phyloP scores from a whole-genome alignment of 1,284 basidiomycete genomes.

The Microbotryum lychnidis-dioicae region DNA sequence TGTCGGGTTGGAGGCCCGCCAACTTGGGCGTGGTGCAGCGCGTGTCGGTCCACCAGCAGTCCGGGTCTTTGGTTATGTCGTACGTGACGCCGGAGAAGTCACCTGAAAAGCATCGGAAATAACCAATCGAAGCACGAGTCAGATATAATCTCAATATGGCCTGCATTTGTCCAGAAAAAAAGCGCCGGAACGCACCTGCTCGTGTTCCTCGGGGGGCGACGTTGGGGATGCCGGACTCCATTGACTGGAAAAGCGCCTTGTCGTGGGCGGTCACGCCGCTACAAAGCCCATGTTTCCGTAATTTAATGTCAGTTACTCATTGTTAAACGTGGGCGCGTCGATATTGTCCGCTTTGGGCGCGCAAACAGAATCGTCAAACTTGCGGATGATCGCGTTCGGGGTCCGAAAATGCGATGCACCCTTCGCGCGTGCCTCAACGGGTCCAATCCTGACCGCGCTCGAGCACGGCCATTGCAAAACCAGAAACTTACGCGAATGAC shows the following conservation, averaged over 20 bases:
- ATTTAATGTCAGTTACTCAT: not conserved
- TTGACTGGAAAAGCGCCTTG: constrained; percentile 14
- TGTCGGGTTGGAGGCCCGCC: constrained; percentile 38
- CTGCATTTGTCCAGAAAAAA: no score
- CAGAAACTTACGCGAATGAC: constrained; percentile 3
- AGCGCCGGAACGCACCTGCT: constrained; percentile 7
- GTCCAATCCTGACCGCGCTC: no score
- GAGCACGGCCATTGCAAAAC: not conserved
- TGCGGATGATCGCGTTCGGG: not conserved
- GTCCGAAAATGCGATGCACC: no score
- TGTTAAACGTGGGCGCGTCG: not conserved
- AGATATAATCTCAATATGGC: no score
- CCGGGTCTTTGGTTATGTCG: constrained; percentile 4
- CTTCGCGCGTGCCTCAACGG: no score
- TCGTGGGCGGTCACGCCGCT: constrained; percentile 9
- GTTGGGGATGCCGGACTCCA: constrained; percentile 26
- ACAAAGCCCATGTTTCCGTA: not conserved
- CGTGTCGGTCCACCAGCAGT: constrained; percentile 40
- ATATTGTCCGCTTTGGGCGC: not conserved
- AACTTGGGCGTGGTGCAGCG: constrained; percentile 35
- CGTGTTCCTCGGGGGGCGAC: constrained; percentile 25
- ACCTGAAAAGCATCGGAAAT: no score
- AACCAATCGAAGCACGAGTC: no score
- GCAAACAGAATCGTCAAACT: not conserved
- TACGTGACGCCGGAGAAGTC: constrained; percentile 13